phyloP scores from a whole-genome alignment of 176 grass and related monocot genomes.

The Aegilops bicornis region DNA sequence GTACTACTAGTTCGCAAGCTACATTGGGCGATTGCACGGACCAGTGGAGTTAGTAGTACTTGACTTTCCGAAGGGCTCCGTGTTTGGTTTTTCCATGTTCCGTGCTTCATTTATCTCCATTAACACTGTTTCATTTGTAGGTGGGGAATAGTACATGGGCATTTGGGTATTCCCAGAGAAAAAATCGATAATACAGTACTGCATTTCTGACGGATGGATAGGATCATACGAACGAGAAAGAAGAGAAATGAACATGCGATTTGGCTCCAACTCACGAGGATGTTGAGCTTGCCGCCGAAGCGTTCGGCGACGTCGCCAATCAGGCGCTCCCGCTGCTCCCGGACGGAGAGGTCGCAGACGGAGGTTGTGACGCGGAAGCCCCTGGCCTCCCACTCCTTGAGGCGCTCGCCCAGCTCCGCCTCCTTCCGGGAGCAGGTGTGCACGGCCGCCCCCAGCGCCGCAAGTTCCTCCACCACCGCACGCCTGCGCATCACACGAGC shows the following conservation, averaged over 20 bases:
- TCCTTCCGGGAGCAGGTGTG: slow-evolving; percentile 63
- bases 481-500: slow-evolving; percentile 22
- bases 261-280: slow-evolving; percentile 41
- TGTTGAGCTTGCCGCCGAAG: slow-evolving; percentile 62
- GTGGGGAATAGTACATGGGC: background rate
- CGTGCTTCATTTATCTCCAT: background rate
- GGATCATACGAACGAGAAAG: background rate
- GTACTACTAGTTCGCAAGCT: background rate
- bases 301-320: slow-evolving; percentile 28
- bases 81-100: background rate
- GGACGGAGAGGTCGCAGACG: slow-evolving; percentile 57
- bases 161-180: background rate
- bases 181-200: background rate
- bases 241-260: background rate
- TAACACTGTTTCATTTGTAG: background rate
- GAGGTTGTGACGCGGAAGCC: slow-evolving; percentile 50
- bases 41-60: background rate
- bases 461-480: slow-evolving; percentile 65
- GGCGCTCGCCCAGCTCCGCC: slow-evolving; percentile 43
- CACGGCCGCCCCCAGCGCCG: slow-evolving; percentile 52
- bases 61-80: background rate
- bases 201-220: background rate
- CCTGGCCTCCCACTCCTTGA: slow-evolving; percentile 44
- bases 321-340: slow-evolving; percentile 49
- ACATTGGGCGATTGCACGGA: background rate